Percentiles rank a stretch among this genome's conserved stretches.
phyloP scores from a whole-genome alignment of 805 yeast species.

The Wickerhamomyces sydowiorum region DNA sequence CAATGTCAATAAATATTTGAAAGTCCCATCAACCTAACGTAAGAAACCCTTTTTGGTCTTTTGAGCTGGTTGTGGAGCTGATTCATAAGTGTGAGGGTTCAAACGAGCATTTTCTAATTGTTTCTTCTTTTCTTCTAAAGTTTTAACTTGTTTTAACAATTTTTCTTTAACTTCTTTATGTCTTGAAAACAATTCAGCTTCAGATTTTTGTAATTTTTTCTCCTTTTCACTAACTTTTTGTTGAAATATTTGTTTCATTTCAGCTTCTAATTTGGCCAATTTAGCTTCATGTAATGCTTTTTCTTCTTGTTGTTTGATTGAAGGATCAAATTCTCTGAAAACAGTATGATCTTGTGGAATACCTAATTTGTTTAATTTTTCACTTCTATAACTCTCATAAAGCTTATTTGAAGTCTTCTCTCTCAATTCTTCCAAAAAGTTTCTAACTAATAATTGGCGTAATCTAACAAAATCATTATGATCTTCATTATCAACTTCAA shows the following conservation, averaged over 20 bases:
- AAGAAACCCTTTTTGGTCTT: conserved; percentile 78
- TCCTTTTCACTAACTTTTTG: conserved; percentile 96
- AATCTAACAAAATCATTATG: conserved; percentile 89
- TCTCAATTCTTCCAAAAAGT: conserved; percentile 88
- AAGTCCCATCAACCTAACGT: conserved; percentile 46
- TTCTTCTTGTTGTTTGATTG: conserved; percentile 89
- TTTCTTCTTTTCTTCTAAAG: conserved; percentile 85
- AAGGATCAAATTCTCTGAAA: conserved; percentile 94
- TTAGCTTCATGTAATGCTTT: conserved; percentile 89
- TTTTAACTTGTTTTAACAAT: conserved; percentile 78
- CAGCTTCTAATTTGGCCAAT: conserved; percentile 88
- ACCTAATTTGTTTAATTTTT: conserved; percentile 75
- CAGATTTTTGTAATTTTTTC: conserved; percentile 92
- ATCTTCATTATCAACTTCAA: conserved; percentile 90
- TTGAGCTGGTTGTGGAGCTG: conserved; percentile 34
- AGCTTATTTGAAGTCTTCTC: conserved; percentile 72
- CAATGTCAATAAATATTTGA: not conserved
- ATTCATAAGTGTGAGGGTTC: conserved; percentile 32
- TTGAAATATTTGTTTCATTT: conserved; percentile 95
- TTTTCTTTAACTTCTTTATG: conserved; percentile 98
- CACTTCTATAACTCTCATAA: conserved; percentile 87
- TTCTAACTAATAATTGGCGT: conserved; percentile 83
- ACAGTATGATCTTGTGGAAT: conserved; percentile 88
- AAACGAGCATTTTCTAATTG: conserved; percentile 62
- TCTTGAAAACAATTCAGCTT: conserved; percentile 90